Evolutionary conservation across 305 asterid species (phyloP).

Genomic region (Stenogyne calaminthoides): DNA sequence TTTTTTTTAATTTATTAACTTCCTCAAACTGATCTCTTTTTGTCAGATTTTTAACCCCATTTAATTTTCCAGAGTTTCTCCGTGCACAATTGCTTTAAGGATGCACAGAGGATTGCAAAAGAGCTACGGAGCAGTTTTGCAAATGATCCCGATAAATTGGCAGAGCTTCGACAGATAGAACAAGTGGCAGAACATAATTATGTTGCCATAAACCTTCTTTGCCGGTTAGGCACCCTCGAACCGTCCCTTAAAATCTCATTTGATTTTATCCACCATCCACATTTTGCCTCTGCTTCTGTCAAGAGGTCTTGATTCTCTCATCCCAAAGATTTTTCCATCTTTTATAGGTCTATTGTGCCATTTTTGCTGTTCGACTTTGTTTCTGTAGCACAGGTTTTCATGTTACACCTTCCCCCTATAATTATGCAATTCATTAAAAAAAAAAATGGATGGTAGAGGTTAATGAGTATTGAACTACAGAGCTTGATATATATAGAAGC

Average conservation of each 20-base stretch:
- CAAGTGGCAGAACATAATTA: slow-evolving; percentile 93
- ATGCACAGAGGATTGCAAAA: slow-evolving; percentile 80
- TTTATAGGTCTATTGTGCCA: slow-evolving; percentile 13
- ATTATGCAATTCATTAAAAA: slow-evolving; percentile 22
- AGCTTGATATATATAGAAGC: slow-evolving; percentile 19
- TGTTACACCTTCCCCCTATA: slow-evolving; percentile 6
- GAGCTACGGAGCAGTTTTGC: slow-evolving; percentile 67
- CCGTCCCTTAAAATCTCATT: slow-evolving; percentile 78
- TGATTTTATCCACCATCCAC: slow-evolving; percentile 86
- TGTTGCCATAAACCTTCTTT: slow-evolving; percentile 74
- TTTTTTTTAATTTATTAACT: not conserved
- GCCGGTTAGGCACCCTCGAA: slow-evolving; percentile 78
- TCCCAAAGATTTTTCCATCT: slow-evolving; percentile 34
- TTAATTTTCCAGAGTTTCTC: slow-evolving; percentile 48
- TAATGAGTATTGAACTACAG: slow-evolving; percentile 9
- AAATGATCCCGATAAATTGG: slow-evolving; percentile 60
- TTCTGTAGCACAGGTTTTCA: slow-evolving; percentile 24
- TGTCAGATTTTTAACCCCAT: slow-evolving; percentile 22
- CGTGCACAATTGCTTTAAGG: slow-evolving; percentile 71
- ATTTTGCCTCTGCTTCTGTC: slow-evolving; percentile 84
- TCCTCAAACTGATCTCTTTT: not conserved
- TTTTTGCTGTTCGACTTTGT: slow-evolving; percentile 14
- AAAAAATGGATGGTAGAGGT: slow-evolving; percentile 25
- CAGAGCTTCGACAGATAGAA: slow-evolving; percentile 75
- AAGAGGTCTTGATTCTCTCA: slow-evolving; percentile 68